phyloP scores from a whole-genome alignment of 2,329 filamentous ascomycete species.

The Fusarium equiseti region DNA sequence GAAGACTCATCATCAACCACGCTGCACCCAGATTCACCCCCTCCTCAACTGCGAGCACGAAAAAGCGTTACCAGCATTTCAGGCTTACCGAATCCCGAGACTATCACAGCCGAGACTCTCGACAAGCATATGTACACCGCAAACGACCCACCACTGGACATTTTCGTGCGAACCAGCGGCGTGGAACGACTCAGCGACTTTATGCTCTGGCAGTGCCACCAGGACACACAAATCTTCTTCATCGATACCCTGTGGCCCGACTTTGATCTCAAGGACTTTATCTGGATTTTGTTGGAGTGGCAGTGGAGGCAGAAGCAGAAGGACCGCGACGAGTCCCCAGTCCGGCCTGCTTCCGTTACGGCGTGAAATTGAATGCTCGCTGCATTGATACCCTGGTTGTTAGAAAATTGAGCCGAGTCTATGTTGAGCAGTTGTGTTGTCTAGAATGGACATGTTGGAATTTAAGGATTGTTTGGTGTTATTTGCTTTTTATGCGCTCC shows the following conservation, averaged over 20 bases:
- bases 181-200: conserved; percentile 95
- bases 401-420: conserved; percentile 23
- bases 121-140: conserved; percentile 90
- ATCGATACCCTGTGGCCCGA: conserved; percentile 94
- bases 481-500: not conserved
- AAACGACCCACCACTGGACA: conserved; percentile 85
- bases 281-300: conserved; percentile 95
- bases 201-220: conserved; percentile 98
- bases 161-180: conserved; percentile 92
- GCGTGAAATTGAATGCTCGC: conserved; percentile 37
- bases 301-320: conserved; percentile 73
- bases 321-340: conserved; percentile 62
- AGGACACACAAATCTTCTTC: conserved; percentile 93
- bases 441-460: conserved; percentile 10
- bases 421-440: conserved; percentile 17
- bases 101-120: conserved; percentile 85
- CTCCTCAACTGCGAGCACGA: conserved; percentile 53
- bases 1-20: conserved; percentile 72
- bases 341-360: conserved; percentile 48
- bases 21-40: conserved; percentile 65
- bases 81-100: conserved; percentile 79
- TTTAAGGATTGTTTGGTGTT: conserved; percentile 14
- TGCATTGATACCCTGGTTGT: conserved; percentile 42
- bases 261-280: conserved; percentile 92
- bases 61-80: conserved; percentile 53